A percentile compares a stretch with the other conserved stretches of the same genome.
phyloP scores from a whole-genome alignment of 306 rosid species.

The Acmispon strigosus region DNA sequence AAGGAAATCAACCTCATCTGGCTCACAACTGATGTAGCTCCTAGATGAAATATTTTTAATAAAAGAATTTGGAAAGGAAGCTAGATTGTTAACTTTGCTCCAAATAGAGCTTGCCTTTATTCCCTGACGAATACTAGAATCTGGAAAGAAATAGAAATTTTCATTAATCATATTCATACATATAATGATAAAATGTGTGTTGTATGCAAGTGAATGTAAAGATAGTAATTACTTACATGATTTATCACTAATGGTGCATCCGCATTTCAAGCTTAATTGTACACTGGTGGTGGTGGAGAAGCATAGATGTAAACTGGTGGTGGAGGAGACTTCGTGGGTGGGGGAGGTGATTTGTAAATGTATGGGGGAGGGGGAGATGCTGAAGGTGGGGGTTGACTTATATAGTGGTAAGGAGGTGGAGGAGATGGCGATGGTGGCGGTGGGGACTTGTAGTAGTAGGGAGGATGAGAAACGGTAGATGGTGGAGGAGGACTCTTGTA shows the following conservation, averaged over 20 bases:
- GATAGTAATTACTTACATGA: conserved; percentile 47
- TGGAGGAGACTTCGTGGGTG: conserved; percentile 34
- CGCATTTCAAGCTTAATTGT: conserved; percentile 27
- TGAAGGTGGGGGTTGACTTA: conserved; percentile 57
- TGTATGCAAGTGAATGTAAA: background rate
- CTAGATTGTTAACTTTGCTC: conserved; percentile 35
- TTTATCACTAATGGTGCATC: conserved; percentile 17
- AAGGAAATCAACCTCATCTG: conserved; percentile 32
- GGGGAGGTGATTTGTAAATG: conserved; percentile 50
- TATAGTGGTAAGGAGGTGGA: conserved; percentile 54
- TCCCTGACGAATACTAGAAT: conserved; percentile 45
- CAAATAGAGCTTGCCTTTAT: conserved; percentile 57
- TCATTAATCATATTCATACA: background rate
- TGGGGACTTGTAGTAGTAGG: conserved; percentile 50
- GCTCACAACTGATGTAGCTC: conserved; percentile 16
- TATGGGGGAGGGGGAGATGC: conserved; percentile 53
- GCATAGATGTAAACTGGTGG: conserved; percentile 55
- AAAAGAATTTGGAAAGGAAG: conserved; percentile 35
- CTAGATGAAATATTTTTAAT: conserved; percentile 32
- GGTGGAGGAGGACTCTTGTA: conserved; percentile 54
- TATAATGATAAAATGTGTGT: background rate
- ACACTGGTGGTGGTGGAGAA: conserved; percentile 53
- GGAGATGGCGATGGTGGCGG: conserved; percentile 58
- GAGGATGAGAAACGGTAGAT: conserved; percentile 27
- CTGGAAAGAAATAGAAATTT: conserved; percentile 28